Evolutionary conservation across 2,329 filamentous ascomycete genomes (phyloP), one percentile per base, ranked within the genome.

Genomic region (Botrytis paeoniae): DNA sequence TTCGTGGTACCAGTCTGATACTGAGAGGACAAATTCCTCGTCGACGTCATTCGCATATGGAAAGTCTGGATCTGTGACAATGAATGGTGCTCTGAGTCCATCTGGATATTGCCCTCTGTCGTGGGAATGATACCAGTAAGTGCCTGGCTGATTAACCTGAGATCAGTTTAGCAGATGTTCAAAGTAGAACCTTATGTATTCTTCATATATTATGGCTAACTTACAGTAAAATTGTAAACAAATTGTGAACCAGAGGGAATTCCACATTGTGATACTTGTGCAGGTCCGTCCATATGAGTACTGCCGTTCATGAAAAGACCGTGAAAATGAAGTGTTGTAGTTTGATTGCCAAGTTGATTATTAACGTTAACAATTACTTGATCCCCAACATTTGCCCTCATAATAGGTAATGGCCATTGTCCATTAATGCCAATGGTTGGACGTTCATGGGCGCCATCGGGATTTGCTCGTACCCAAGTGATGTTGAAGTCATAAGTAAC

Each of bases 341-440:
- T 84, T 80, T 91, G 86, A 78, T 92, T 89, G 79, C 81, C 81
- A 16, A 81, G 76, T 48, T 80, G 76, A 71, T 82, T 82, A 39
- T 81, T 80, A 35, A 84, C 81, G 70, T 82, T 79, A 48, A 82
- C 80, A 39, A 82, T 78, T 8, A 90, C 82, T 45, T 75, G 76
- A 73, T 93, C 91, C 73, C 91, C 91, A 68, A 89, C 83, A 65
- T 86, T 86, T 54, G 87, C 90, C 69, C 87, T 85, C 73, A 94
- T 90, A 39, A 83, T 81, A 1, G 93, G 93, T 70, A 92, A 86
- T 2, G 93, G 93, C 91, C 92, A 94, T 82, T 90, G 81, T 7
- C 88, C 88, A 78, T 96, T 95, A 83, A 96, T 91, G 63, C 91
- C 92, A 79, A 95, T 93, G 5, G 88, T 87, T n/a, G 89, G 86